Evolutionary conservation across 768 basidiomycete species (phyloP).

Genomic region (Hygrocybe punicea): DNA sequence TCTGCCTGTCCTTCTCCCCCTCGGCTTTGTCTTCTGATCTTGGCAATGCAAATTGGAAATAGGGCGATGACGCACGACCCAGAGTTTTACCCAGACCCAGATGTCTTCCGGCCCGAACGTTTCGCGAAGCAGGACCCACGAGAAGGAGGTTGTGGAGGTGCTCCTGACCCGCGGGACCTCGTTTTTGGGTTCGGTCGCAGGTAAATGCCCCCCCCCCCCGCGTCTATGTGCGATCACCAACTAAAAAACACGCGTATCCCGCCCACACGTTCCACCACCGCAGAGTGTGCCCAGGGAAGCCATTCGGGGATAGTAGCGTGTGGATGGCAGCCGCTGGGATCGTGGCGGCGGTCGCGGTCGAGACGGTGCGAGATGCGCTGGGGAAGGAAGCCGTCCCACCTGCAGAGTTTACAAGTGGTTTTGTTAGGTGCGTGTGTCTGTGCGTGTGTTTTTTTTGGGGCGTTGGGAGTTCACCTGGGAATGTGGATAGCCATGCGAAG

Average conservation of each 20-base stretch:
- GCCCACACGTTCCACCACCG: no score
- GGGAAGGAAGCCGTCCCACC: slow-evolving; percentile 40
- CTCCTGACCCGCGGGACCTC: slow-evolving; percentile 42
- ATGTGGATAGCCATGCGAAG: slow-evolving; percentile 44
- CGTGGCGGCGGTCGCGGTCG: slow-evolving; percentile 45
- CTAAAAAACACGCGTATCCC: no score
- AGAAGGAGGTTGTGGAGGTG: not conserved
- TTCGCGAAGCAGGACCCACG: slow-evolving; percentile 36
- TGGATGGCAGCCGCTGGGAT: slow-evolving; percentile 47
- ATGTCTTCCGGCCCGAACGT: slow-evolving; percentile 49
- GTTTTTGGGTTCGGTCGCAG: slow-evolving; percentile 59
- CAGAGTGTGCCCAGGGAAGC: slow-evolving; percentile 49
- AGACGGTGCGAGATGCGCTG: slow-evolving; percentile 38
- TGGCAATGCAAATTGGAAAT: not conserved
- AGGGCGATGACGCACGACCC: slow-evolving; percentile 30
- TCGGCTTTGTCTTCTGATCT: not conserved
- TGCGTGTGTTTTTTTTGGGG: not conserved
- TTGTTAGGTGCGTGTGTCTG: slow-evolving; percentile 42
- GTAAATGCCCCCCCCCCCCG: slow-evolving; percentile 9
- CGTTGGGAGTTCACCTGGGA: not conserved
- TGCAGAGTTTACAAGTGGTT: slow-evolving; percentile 40
- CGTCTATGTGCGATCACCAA: slow-evolving; percentile 4
- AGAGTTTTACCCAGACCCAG: slow-evolving; percentile 44
- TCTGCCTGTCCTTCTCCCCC: not conserved
- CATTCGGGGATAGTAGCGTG: slow-evolving; percentile 48